phyloP scores from a whole-genome alignment of 257 asterid genomes.

The Linaria vulgaris region DNA sequence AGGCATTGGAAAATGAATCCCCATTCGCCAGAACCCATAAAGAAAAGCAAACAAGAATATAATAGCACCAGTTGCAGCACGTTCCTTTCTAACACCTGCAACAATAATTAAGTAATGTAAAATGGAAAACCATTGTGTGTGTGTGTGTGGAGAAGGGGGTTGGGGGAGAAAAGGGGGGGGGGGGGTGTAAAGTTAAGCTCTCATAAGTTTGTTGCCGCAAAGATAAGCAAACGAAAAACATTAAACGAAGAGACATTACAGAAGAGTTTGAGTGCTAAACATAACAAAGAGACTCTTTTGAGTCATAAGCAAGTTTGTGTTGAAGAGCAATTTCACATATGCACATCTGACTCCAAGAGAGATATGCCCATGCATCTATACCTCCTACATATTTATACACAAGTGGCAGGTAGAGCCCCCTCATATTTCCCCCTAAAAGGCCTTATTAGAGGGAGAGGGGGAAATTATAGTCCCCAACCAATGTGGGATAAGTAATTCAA shows the following conservation, averaged over 20 bases:
- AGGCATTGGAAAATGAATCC: constrained; percentile 99
- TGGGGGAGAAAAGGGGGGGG: not conserved
- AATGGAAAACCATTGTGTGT: not conserved
- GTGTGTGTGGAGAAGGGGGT: not conserved
- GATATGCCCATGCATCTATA: no score
- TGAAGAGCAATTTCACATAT: not conserved
- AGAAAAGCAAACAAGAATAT: constrained; percentile 79
- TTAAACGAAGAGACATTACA: not conserved
- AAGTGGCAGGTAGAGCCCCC: no score
- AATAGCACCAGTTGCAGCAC: constrained; percentile 85
- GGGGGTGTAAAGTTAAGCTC: no score
- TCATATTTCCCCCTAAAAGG: no score
- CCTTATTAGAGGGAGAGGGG: no score
- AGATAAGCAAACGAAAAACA: not conserved
- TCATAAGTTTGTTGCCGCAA: not conserved
- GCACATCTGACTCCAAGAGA: not conserved
- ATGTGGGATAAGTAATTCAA: no score
- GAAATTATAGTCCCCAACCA: no score
- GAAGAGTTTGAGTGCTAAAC: not conserved
- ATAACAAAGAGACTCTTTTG: not conserved
- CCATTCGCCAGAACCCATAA: constrained; percentile 98
- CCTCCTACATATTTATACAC: no score
- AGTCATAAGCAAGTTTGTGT: not conserved
- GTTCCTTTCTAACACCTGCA: constrained; percentile 80
- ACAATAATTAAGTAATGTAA: constrained; percentile 23